Evolutionary conservation across 345 rosid species (phyloP), one percentile per base, ranked within the genome.

Genomic region (Schrenkiella parvula): DNA sequence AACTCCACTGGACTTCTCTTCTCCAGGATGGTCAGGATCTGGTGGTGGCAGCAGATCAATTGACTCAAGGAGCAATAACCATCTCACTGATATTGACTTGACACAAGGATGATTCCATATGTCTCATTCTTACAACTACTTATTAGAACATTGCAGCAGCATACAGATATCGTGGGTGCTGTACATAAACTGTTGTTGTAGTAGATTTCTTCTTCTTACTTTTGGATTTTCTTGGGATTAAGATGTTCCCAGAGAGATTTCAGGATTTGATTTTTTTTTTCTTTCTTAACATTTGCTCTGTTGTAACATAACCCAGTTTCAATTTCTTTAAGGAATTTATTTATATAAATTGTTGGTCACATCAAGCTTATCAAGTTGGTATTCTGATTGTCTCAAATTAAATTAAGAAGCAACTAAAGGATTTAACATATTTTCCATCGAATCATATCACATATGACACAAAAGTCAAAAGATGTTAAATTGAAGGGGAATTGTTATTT

Each of bases 61-160:
- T 55, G 72, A 66, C 60, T 66, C 72, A 1, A 84, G 87, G 51
- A 82, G 86, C 54, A 90, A 82, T 75, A 44, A 66, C 51, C 59
- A 74, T 19, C 19, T 66, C 42, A 80, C 79, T 12, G 92, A 82
- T 76, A 88, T 93, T 78, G 93, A 93, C 81, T 83, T 93, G 88
- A 83, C 78, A 7, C 79, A 84, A 18, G 96, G 98, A 82, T 90
- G 90, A 87, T 62, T 62, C 31, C 17, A 42, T 29, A 34, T 51
- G 41, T 48, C 15, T 35, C 25, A 13, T 71, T 50, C 35, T 66
- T 66, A 31, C 31, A 1, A 32, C 17, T 48, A 60, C 58, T 26
- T 60, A 80, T 37, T 70, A 81, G 56, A 64, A 29, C 80, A 77
- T 79, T 77, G 73, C 71, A 71, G 76, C 79, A 74, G 68, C 88